Evolutionary conservation across 176 grass and related monocot species (phyloP).

Genomic region (Aegilops sharonensis): DNA sequence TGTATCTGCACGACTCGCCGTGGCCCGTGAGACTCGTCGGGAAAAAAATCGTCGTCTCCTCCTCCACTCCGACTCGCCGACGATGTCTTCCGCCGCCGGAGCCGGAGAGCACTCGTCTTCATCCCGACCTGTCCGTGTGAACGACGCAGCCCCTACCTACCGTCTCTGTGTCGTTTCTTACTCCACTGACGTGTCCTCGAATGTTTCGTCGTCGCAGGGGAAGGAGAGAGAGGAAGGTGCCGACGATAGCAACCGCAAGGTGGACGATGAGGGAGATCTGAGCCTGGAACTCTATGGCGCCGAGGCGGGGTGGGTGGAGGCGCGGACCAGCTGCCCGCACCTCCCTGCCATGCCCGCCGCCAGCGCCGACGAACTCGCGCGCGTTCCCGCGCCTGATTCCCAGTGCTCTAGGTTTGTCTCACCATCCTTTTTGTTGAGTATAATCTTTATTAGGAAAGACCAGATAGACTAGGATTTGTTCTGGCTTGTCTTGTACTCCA

Average conservation of each 20-base stretch:
- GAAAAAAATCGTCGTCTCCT: not conserved
- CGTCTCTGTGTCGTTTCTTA: not conserved
- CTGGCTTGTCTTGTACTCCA: too few species aligned
- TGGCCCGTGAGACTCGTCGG: too few species aligned
- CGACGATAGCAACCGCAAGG: not conserved
- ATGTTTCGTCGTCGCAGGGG: slow-evolving; percentile 24
- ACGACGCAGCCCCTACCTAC: not conserved
- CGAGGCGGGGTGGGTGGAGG: slow-evolving; percentile 74
- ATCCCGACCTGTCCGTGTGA: not conserved
- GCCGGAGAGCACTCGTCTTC: not conserved
- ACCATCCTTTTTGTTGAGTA: not conserved
- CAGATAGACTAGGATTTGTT: too few species aligned
- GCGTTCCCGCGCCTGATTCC: slow-evolving; percentile 62
- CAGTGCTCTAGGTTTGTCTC: slow-evolving; percentile 61
- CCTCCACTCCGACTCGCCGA: not conserved
- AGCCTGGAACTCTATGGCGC: slow-evolving; percentile 48
- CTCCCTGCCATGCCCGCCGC: slow-evolving; percentile 45
- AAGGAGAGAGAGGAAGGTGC: slow-evolving; percentile 26
- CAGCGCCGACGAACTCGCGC: slow-evolving; percentile 40
- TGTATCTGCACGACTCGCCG: not conserved
- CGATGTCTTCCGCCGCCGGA: slow-evolving; percentile 28
- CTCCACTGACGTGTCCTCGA: not conserved
- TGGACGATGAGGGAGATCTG: not conserved
- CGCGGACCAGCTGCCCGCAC: slow-evolving; percentile 76
- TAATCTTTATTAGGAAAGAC: too few species aligned